Percentiles rank a stretch among this genome's conserved stretches.
phyloP scores from a whole-genome alignment of 1,284 basidiomycete species.

The Tilletia indica region DNA sequence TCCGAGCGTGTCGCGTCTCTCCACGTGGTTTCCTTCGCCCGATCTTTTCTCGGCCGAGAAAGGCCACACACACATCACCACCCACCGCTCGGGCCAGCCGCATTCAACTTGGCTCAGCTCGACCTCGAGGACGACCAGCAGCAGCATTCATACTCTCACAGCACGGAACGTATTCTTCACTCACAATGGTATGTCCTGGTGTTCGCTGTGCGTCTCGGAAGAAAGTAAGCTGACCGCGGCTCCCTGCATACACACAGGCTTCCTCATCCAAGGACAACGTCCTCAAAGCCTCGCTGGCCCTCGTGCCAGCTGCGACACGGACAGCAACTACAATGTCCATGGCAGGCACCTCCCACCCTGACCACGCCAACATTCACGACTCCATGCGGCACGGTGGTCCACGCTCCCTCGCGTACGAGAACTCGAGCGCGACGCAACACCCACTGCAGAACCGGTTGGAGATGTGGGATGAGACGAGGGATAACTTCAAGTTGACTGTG shows the following conservation, averaged over 20 bases:
- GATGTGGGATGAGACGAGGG: slow-evolving; percentile 83
- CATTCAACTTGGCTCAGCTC: not conserved
- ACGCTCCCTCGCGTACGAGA: slow-evolving; percentile 40
- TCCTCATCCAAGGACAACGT: not conserved
- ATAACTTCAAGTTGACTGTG: slow-evolving; percentile 79
- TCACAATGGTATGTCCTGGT: not conserved
- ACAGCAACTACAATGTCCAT: slow-evolving; percentile 30
- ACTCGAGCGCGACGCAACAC: slow-evolving; percentile 34
- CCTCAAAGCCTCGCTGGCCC: slow-evolving; percentile 24
- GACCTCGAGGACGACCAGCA: not conserved
- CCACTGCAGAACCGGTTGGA: slow-evolving; percentile 52
- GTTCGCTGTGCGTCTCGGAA: no score
- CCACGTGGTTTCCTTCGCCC: not conserved
- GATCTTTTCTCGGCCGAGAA: slow-evolving; percentile 3
- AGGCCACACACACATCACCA: not conserved
- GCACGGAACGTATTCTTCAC: no score
- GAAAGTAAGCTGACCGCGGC: no score
- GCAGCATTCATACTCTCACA: no score
- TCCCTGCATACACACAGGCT: no score
- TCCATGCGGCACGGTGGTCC: slow-evolving; percentile 45
- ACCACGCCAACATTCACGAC: slow-evolving; percentile 50
- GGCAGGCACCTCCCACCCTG: slow-evolving; percentile 41
- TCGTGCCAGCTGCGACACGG: slow-evolving; percentile 34
- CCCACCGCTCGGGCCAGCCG: not conserved
- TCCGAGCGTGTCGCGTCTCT: not conserved